phyloP scores from a whole-genome alignment of 2,329 filamentous ascomycete genomes.

The Botrytis paeoniae region DNA sequence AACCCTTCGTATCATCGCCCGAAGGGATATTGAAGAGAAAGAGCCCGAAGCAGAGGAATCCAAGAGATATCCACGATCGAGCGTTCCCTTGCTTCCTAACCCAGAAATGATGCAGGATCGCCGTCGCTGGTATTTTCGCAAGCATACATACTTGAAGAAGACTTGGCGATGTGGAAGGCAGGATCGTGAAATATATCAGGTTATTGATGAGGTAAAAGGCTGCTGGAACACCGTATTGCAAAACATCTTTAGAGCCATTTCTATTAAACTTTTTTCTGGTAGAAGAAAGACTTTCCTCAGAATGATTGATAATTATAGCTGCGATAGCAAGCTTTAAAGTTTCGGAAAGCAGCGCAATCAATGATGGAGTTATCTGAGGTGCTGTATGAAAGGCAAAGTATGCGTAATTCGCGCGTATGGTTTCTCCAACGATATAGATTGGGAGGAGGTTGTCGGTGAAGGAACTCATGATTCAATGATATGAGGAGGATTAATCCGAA shows the following conservation, averaged over 20 bases:
- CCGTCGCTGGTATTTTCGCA: slow-evolving; percentile 28
- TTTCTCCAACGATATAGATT: slow-evolving; percentile 23
- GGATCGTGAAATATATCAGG: slow-evolving; percentile 30
- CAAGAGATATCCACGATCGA: slow-evolving; percentile 27
- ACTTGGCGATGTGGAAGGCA: slow-evolving; percentile 27
- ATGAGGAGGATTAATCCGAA: not conserved
- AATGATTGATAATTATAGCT: slow-evolving; percentile 20
- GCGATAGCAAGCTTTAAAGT: slow-evolving; percentile 26
- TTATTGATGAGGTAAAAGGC: slow-evolving; percentile 29
- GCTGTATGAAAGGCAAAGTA: slow-evolving; percentile 28
- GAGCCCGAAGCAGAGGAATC: slow-evolving; percentile 26
- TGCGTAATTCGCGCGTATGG: slow-evolving; percentile 29
- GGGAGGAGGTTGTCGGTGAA: slow-evolving; percentile 16
- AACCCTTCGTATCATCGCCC: slow-evolving; percentile 15
- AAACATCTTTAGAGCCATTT: slow-evolving; percentile 19
- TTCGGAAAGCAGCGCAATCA: slow-evolving; percentile 27
- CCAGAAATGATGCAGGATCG: slow-evolving; percentile 30
- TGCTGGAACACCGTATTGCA: slow-evolving; percentile 28
- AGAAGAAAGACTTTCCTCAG: slow-evolving; percentile 16
- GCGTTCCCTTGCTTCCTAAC: slow-evolving; percentile 26
- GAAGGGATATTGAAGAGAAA: slow-evolving; percentile 26
- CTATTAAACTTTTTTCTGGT: not conserved
- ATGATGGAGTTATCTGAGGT: slow-evolving; percentile 26
- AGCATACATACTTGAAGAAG: slow-evolving; percentile 30
- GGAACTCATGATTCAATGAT: slow-evolving; percentile 1